Base-by-base conservation (phyloP, 495 filamentous ascomycete genomes). In the Lichenothelia convexa region DNA sequence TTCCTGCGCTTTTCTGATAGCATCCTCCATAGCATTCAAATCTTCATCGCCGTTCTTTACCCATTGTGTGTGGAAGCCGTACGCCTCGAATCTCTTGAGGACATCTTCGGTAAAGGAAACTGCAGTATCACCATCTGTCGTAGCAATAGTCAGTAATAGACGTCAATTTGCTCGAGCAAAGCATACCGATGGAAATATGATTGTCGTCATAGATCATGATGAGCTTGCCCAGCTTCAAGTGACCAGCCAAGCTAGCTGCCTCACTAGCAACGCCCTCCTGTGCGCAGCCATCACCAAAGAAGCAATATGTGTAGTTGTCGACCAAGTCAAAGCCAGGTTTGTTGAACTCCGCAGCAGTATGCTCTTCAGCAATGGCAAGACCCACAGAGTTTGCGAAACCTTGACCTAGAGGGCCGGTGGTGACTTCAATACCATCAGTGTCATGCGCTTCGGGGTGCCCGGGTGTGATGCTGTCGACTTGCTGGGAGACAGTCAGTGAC, bases 151-250 rank as follows among this genome's bases (percentile, higher is more conserved):
- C 31, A 51, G 34, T 30, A 32, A 36, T 23, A 21, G 19, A 21
- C 29, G 27, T 11, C 11, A 31, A 39, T 18, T 11, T 18, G 4
- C 17, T 3, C 4, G 9, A 32, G 8, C 8, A 29, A 0, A 21
- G 36, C 69, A 47, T 62, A 80, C 77, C 74, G 47, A 82, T 82
- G 52, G 83, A 92, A 57, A 97, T 97, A 54, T 89, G 78, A 69
- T 99, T 99, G 67, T 99, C 89, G 54, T 99, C 89, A 58, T 89
- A 99, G 60, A 99, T 69, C 55, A 70, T 71, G 56, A 99, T 95
- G 43, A 99, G 64, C 71, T 95, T 99, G 43, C 89, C 91, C 24
- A 99, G 69, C 67, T 95, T 83, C 60, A 95, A 65, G 63, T 99
- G 89, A 57, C 89, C 89, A 46, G 89, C 89, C 51, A 77, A 70